Conservation (phyloP, 2,329 filamentous ascomycete species). For the Fusarium denticulatum region DNA sequence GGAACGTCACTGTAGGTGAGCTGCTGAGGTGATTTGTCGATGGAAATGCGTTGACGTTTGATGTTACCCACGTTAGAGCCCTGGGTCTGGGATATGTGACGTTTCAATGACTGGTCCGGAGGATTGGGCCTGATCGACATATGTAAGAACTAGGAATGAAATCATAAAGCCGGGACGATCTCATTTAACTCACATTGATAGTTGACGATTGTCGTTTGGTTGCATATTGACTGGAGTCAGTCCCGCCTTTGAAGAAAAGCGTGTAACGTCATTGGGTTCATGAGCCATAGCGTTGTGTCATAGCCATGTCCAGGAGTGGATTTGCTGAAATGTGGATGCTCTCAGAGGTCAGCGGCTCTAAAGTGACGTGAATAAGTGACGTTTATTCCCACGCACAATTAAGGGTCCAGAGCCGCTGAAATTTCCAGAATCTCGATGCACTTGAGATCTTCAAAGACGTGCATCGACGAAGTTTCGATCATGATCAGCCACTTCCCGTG, state of each 20-base stretch:
- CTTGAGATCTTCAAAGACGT: conserved; percentile 10
- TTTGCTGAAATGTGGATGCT: conserved; percentile 34
- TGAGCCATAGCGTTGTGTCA: conserved; percentile 27
- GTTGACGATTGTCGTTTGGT: conserved; percentile 19
- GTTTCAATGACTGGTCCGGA: conserved; percentile 25
- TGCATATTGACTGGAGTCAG: conserved; percentile 32
- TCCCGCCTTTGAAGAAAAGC: conserved; percentile 23
- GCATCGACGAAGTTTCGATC: conserved; percentile 3
- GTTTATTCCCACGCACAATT: conserved; percentile 18
- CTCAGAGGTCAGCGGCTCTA: conserved; percentile 12
- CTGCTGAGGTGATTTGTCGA: conserved; percentile 13
- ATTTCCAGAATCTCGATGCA: conserved; percentile 32
- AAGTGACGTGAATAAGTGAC: conserved; percentile 27
- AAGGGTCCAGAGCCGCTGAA: conserved; percentile 3
- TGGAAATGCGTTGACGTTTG: conserved; percentile 24
- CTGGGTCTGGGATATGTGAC: conserved; percentile 16
- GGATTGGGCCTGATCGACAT: conserved; percentile 24
- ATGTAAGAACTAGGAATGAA: conserved; percentile 28
- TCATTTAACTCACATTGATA: conserved; percentile 26
- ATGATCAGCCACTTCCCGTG: conserved; percentile 23
- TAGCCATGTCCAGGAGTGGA: conserved; percentile 29
- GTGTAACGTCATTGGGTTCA: conserved; percentile 36
- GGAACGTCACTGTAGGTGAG: conserved; percentile 1
- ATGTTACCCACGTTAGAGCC: conserved; percentile 2
- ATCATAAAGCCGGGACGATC: conserved; percentile 25